Conservation (phyloP, 257 asterid genomes). For the Rauvolfia tetraphylla region DNA sequence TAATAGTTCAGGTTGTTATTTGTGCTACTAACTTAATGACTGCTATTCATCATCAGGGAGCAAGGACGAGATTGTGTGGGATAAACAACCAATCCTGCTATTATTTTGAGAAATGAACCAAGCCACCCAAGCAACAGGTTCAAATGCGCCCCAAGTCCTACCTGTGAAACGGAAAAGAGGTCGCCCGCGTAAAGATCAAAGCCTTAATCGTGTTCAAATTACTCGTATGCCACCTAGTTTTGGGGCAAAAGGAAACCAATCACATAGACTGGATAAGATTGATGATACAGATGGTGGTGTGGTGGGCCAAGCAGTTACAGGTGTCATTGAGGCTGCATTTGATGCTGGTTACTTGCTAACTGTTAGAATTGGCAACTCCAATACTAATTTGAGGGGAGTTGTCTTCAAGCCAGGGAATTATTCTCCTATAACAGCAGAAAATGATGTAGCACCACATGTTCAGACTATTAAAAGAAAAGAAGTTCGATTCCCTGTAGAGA, state of each 20-base stretch:
- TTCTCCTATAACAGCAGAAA: slow-evolving; percentile 66
- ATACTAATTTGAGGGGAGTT: slow-evolving; percentile 59
- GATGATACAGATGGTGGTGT: slow-evolving; percentile 27
- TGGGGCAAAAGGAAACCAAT: slow-evolving; percentile 30
- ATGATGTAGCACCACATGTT: slow-evolving; percentile 78
- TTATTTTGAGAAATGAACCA: slow-evolving; percentile 29
- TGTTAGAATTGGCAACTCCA: slow-evolving; percentile 70
- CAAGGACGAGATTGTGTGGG: neutral
- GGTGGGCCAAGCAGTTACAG: slow-evolving; percentile 82
- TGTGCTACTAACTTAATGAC: neutral
- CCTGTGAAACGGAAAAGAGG: slow-evolving; percentile 44
- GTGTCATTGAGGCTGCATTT: slow-evolving; percentile 79
- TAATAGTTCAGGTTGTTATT: neutral
- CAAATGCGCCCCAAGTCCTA: slow-evolving; percentile 15
- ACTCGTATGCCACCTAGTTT: slow-evolving; percentile 46
- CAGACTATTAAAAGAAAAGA: slow-evolving; percentile 64
- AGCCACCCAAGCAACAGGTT: slow-evolving; percentile 32
- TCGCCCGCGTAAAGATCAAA: slow-evolving; percentile 46
- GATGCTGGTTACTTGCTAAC: slow-evolving; percentile 79
- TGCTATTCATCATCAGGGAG: slow-evolving; percentile 1
- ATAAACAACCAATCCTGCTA: neutral
- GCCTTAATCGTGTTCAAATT: slow-evolving; percentile 23
- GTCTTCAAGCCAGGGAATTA: slow-evolving; percentile 85
- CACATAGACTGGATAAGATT: slow-evolving; percentile 23
- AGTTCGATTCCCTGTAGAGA: slow-evolving; percentile 34